These are phyloP conservation scores for Globisporangium abappressorium DNA, from an alignment of 352 stramenopile genomes.

Conservation along the genomic window DNA sequence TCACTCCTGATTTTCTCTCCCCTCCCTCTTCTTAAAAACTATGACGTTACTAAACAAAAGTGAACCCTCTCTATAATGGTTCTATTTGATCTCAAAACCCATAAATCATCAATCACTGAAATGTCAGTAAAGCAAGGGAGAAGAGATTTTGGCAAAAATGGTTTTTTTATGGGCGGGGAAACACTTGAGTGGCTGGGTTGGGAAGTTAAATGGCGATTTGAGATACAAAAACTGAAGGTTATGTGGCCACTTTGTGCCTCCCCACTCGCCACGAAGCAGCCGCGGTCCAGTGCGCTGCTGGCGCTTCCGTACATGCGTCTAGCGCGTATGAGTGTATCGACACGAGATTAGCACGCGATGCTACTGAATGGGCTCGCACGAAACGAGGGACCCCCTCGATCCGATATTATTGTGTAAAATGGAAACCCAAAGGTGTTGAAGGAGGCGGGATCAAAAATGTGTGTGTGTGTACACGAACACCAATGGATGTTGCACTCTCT, in stretches of 20 bases:
- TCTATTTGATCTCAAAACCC: background rate
- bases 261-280: background rate
- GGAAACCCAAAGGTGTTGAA: too few species aligned
- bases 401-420: too few species aligned
- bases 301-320: background rate
- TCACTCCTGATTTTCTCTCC: slow-evolving; percentile 15
- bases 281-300: background rate
- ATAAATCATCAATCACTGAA: background rate
- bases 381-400: too few species aligned
- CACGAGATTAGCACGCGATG: too few species aligned
- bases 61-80: background rate
- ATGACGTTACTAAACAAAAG: background rate
- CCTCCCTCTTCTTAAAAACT: background rate
- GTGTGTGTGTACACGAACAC: too few species aligned
- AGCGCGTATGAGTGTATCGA: too few species aligned
- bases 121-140: background rate
- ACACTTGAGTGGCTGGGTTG: background rate
- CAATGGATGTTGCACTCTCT: too few species aligned
- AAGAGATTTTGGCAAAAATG: background rate
- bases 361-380: too few species aligned
- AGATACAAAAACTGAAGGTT: background rate
- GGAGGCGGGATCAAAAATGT: too few species aligned
- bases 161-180: background rate
- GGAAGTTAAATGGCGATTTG: slow-evolving; percentile 2
- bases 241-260: background rate